phyloP scores from a whole-genome alignment of 2,329 filamentous ascomycete genomes.

The Ophiobolus disseminans region DNA sequence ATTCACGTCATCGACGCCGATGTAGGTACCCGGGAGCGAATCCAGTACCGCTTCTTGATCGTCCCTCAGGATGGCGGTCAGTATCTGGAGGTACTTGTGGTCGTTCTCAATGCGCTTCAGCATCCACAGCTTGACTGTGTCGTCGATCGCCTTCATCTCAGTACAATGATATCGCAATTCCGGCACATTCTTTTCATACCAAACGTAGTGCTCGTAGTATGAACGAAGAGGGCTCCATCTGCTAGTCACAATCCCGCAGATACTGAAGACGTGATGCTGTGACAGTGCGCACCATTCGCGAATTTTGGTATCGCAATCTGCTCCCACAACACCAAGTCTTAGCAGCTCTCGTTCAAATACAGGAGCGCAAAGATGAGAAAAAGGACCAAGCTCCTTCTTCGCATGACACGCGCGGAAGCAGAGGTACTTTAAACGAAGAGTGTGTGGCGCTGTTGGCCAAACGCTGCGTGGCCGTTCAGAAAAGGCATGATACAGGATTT shows the following conservation, averaged over 20 bases:
- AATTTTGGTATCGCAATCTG: neutral
- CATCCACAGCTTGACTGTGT: neutral
- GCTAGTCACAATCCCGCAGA: neutral
- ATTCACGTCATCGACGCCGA: slow-evolving; percentile 11
- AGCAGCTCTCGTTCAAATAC: neutral
- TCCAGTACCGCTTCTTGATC: slow-evolving; percentile 2
- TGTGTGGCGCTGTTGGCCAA: neutral
- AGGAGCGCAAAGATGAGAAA: neutral
- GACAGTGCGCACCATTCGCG: neutral
- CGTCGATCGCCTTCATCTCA: neutral
- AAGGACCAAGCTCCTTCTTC: neutral
- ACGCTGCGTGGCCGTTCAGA: neutral
- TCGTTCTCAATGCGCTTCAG: slow-evolving; percentile 1
- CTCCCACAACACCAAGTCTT: neutral
- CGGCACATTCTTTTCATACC: neutral
- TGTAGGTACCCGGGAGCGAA: slow-evolving; percentile 1
- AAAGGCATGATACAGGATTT: neutral
- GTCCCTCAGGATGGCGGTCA: neutral
- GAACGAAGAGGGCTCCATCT: neutral
- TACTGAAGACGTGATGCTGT: neutral
- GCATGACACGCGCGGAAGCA: neutral
- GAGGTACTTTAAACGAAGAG: neutral
- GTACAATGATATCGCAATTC: neutral
- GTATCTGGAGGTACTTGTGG: slow-evolving; percentile 1
- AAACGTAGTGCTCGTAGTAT: neutral